Evolutionary conservation across 2,329 filamentous ascomycete genomes (phyloP).

Genomic region (Xylariaceae sp.): DNA sequence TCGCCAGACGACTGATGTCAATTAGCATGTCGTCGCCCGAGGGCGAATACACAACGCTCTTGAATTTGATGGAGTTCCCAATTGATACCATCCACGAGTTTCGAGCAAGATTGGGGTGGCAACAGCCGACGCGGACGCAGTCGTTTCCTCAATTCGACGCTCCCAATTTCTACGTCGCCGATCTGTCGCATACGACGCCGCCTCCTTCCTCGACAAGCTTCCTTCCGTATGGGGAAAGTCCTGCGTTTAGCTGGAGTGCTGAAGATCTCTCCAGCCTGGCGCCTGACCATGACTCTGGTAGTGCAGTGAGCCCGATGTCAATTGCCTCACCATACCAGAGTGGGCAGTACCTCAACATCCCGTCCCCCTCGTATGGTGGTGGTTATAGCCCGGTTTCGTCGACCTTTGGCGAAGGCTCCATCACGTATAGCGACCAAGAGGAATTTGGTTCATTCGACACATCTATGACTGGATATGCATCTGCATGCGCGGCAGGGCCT

Average conservation of each 20-base stretch:
- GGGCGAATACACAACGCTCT: constrained; percentile 52
- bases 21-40: constrained; percentile 63
- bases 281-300: constrained; percentile 43
- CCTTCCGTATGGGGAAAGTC: constrained; percentile 50
- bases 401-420: constrained; percentile 57
- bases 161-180: constrained; percentile 48
- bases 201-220: constrained; percentile 42
- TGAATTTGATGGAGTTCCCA: constrained; percentile 68
- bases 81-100: constrained; percentile 67
- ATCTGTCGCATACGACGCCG: constrained; percentile 37
- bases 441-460: constrained; percentile 50
- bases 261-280: constrained; percentile 57
- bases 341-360: constrained; percentile 59
- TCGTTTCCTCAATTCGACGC: constrained; percentile 59
- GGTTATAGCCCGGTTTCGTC: constrained; percentile 61
- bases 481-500: constrained; percentile 40
- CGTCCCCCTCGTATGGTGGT: constrained; percentile 56
- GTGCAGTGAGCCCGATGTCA: constrained; percentile 51
- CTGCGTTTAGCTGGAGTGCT: constrained; percentile 60
- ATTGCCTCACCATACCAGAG: constrained; percentile 53
- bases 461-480: constrained; percentile 42
- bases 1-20: constrained; percentile 68
- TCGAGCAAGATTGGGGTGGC: constrained; percentile 65
- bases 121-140: constrained; percentile 53
- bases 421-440: constrained; percentile 60